Evolutionary conservation across 192 early-diverging fungal species (phyloP).

Genomic region (Dimargaris cristalligena): DNA sequence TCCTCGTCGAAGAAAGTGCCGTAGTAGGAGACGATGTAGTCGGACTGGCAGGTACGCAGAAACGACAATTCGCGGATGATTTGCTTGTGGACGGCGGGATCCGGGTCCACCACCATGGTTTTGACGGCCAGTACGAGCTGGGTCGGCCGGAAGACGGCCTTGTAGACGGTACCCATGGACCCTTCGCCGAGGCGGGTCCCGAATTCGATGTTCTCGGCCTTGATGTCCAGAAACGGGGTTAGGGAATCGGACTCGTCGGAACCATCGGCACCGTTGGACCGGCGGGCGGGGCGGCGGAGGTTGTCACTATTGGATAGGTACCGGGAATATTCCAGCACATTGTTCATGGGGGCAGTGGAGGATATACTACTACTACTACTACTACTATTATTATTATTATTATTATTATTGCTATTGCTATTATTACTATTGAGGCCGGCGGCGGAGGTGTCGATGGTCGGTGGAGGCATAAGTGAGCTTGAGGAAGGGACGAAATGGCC

Average conservation of each 20-base stretch:
- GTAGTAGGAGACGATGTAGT: conserved; percentile 87
- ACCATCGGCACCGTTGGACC: conserved; percentile 17
- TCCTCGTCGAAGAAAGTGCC: conserved; percentile 78
- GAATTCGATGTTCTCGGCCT: conserved; percentile 53
- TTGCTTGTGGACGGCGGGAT: conserved; percentile 56
- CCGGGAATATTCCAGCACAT: conserved; percentile 14
- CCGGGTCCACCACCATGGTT: conserved; percentile 44
- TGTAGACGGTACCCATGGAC: conserved; percentile 80
- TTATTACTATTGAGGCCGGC: neutral
- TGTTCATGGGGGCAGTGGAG: neutral
- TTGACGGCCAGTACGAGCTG: conserved; percentile 84
- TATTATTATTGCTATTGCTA: too few relatives aligned
- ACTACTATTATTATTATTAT: too few relatives aligned
- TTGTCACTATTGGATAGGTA: conserved; percentile 18
- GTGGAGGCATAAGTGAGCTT: neutral
- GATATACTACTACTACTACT: neutral
- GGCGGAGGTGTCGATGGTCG: neutral
- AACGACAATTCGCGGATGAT: conserved; percentile 85
- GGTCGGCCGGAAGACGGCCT: conserved; percentile 60
- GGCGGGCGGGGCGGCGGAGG: conserved; percentile 17
- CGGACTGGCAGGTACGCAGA: conserved; percentile 73
- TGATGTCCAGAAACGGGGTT: conserved; percentile 9
- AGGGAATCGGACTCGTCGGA: conserved; percentile 24
- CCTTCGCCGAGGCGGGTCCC: conserved; percentile 77
- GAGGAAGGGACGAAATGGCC: conserved; percentile 1